Percentiles rank a stretch among this genome's conserved stretches.
Evolutionary conservation across 768 basidiomycete species (phyloP).

Genomic region (Daedaleopsis sinensis): DNA sequence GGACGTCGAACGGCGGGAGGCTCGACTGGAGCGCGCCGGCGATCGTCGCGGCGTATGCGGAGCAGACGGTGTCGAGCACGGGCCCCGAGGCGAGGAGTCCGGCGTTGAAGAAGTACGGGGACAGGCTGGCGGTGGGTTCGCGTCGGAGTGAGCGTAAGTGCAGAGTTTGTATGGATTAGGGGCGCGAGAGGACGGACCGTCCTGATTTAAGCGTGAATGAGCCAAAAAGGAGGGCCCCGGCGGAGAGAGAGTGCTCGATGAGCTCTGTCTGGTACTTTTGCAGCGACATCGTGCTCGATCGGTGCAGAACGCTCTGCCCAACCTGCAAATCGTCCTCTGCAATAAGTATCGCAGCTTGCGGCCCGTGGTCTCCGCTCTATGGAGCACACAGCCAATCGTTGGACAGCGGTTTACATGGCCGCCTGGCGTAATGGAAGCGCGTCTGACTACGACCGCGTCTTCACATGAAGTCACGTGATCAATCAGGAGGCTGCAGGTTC

Average conservation of each 20-base stretch:
- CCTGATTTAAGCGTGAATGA: constrained; percentile 94
- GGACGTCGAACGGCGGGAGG: constrained; percentile 66
- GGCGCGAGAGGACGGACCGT: constrained; percentile 54
- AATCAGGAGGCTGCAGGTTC: constrained; percentile 67
- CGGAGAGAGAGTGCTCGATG: constrained; percentile 67
- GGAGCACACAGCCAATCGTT: no score
- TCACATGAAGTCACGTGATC: no score
- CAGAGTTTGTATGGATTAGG: constrained; percentile 2
- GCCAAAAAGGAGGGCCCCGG: constrained; percentile 86
- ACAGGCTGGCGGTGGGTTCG: constrained; percentile 50
- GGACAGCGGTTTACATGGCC: constrained; percentile 2
- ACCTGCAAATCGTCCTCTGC: no score
- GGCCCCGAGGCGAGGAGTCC: constrained; percentile 84
- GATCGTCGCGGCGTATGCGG: constrained; percentile 85
- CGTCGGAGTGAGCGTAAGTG: constrained; percentile 12
- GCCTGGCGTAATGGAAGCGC: constrained; percentile 14
- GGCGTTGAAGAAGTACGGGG: constrained; percentile 98
- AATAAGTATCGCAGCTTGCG: no score
- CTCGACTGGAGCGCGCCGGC: constrained; percentile 48
- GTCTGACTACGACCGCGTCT: constrained; percentile 5
- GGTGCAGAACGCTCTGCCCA: not conserved
- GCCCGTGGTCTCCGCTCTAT: no score
- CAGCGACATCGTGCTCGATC: constrained; percentile 31
- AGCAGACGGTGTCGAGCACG: constrained; percentile 74
- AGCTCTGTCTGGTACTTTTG: constrained; percentile 62